Evolutionary conservation across 2,329 filamentous ascomycete genomes (phyloP).

Genomic region (Pyrenochaeta sp.): DNA sequence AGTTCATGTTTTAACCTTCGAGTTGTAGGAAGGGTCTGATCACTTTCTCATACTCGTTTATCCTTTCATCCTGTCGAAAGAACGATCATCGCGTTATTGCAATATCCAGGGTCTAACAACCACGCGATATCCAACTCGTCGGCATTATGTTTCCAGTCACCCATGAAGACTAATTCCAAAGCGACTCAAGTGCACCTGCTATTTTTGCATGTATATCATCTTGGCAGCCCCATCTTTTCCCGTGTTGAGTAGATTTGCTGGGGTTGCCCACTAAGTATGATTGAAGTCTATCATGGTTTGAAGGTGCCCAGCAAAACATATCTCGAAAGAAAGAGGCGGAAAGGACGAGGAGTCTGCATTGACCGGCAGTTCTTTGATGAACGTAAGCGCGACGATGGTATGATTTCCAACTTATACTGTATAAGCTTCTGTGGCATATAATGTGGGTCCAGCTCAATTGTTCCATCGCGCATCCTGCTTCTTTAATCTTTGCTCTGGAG

Average conservation of each 20-base stretch:
- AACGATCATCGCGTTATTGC: background rate
- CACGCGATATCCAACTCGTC: background rate
- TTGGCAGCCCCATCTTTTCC: background rate
- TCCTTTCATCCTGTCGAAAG: background rate
- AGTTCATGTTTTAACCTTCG: no score
- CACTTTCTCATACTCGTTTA: background rate
- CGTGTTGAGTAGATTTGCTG: background rate
- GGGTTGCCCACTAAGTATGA: background rate
- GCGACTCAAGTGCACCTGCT: background rate
- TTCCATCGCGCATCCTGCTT: background rate
- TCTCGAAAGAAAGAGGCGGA: background rate
- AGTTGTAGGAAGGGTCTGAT: background rate
- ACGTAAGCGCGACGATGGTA: no score
- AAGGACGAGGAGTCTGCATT: background rate
- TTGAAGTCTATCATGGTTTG: background rate
- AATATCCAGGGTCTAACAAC: background rate
- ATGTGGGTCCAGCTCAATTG: background rate
- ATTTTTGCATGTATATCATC: background rate
- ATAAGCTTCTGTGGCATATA: no score
- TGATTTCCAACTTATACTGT: no score
- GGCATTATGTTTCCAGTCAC: background rate
- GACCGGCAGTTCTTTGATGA: background rate
- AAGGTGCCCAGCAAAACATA: conserved; percentile 4
- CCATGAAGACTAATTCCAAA: background rate
- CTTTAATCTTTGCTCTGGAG: background rate